A percentile compares a stretch with the other conserved stretches of the same genome.
These are phyloP conservation scores for Alternaria longipes DNA, from an alignment of 2,329 filamentous ascomycete genomes.

Conservation along the genomic window DNA sequence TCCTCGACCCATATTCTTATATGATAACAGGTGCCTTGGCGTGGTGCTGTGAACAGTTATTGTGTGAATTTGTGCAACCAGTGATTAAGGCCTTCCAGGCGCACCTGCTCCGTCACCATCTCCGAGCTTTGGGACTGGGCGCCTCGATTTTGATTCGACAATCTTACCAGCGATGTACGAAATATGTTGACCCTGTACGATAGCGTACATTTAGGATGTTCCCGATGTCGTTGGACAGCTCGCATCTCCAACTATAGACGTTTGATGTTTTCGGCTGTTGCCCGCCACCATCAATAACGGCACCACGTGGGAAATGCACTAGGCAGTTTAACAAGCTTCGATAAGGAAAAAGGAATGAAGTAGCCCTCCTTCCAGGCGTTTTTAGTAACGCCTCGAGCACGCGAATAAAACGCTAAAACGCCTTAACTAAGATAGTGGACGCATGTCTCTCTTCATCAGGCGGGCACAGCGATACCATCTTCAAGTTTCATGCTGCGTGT, in stretches of 20 bases:
- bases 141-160: not conserved
- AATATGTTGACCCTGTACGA: too few species aligned
- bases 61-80: not conserved
- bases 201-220: accelerated
- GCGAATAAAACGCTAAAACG: not conserved
- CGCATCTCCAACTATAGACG: too few species aligned
- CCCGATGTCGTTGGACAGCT: not conserved
- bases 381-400: not conserved
- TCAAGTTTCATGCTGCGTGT: not conserved
- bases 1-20: accelerated
- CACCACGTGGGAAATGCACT: constrained; percentile 1
- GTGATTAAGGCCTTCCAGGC: not conserved
- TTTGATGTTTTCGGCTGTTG: not conserved
- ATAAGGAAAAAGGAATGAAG: not conserved
- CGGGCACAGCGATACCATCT: not conserved
- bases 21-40: too few species aligned
- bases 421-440: not conserved
- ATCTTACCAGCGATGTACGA: not conserved
- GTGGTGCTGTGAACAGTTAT: not conserved
- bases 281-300: not conserved
- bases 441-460: not conserved
- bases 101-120: not conserved
- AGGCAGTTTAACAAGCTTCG: not conserved
- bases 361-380: not conserved
- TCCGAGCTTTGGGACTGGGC: not conserved